A percentile compares a stretch with the other conserved stretches of the same genome.
Evolutionary conservation across 2,329 filamentous ascomycete genomes (phyloP).

Genomic region (Thelonectria blattea): DNA sequence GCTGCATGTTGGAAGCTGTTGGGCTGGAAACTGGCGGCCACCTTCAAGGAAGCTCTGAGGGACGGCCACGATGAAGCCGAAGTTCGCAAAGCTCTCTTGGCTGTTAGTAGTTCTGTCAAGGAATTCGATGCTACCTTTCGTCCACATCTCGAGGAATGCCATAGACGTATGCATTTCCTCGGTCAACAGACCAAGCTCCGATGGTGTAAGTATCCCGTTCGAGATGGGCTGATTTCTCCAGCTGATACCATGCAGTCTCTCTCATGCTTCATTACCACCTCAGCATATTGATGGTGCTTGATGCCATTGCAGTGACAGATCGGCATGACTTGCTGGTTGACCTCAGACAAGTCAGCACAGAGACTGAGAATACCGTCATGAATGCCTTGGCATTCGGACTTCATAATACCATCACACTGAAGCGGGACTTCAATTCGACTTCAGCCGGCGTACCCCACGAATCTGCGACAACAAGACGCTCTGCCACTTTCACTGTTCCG

Average conservation of each 20-base stretch:
- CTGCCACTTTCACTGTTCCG: conserved; percentile 31
- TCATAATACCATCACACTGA: conserved; percentile 36
- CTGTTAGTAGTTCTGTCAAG: conserved; percentile 36
- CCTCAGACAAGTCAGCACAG: conserved; percentile 32
- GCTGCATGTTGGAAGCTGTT: conserved; percentile 41
- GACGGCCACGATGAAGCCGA: conserved; percentile 42
- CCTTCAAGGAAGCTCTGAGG: conserved; percentile 42
- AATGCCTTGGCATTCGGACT: conserved; percentile 42
- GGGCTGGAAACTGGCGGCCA: conserved; percentile 41
- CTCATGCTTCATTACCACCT: conserved; percentile 44
- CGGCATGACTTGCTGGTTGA: conserved; percentile 37
- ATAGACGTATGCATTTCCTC: conserved; percentile 41
- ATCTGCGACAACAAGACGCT: neutral
- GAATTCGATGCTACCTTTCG: conserved; percentile 39
- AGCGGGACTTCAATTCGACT: neutral
- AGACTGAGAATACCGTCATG: conserved; percentile 42
- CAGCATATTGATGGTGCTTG: conserved; percentile 41
- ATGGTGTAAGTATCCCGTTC: conserved; percentile 37
- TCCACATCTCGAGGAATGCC: conserved; percentile 39
- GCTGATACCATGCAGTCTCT: conserved; percentile 33
- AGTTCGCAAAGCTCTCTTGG: conserved; percentile 35
- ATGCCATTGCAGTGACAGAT: conserved; percentile 40
- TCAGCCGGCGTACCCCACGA: neutral
- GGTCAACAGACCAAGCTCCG: conserved; percentile 41
- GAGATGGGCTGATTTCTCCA: no score